Conservation (phyloP, 352 stramenopile genomes). For the Thraustochytrium striatum region DNA sequence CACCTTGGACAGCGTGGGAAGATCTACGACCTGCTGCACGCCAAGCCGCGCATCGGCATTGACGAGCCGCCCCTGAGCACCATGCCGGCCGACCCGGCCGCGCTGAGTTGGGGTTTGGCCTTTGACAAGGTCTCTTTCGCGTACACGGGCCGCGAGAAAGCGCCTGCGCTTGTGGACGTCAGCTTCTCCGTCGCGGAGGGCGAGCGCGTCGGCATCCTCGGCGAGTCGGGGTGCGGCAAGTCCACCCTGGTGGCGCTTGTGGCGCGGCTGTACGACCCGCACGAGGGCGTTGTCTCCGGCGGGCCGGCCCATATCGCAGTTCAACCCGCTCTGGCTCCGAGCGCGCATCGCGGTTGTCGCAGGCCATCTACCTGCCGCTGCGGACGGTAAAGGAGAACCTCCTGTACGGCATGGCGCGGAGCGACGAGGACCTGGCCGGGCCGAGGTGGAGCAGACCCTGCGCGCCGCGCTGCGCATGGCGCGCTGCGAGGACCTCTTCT, state of each 20-base stretch:
- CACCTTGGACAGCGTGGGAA: conserved; percentile 42
- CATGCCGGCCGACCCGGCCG: conserved; percentile 6
- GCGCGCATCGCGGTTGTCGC: conserved; percentile 72
- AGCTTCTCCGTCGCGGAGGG: conserved; percentile 49
- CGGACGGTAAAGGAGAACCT: conserved; percentile 54
- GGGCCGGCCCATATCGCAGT: background rate
- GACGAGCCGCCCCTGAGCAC: background rate
- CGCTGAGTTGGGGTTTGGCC: conserved; percentile 51
- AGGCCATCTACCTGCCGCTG: conserved; percentile 81
- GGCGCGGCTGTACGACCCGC: conserved; percentile 47
- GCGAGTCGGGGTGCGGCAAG: conserved; percentile 51
- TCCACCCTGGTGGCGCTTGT: conserved; percentile 52
- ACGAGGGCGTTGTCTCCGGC: conserved; percentile 16
- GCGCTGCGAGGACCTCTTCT: conserved; percentile 45
- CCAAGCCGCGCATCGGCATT: conserved; percentile 32
- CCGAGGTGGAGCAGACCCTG: conserved; percentile 28
- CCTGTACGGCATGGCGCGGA: conserved; percentile 55
- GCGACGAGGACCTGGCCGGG: conserved; percentile 52
- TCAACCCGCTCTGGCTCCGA: conserved; percentile 55
- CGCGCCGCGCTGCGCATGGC: conserved; percentile 29
- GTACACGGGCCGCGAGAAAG: conserved; percentile 55
- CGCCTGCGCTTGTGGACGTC: conserved; percentile 47
- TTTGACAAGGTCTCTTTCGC: conserved; percentile 82
- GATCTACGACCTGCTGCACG: conserved; percentile 45
- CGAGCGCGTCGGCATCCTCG: conserved; percentile 53